Conservation (phyloP, 768 basidiomycete species). For the Psilocybe tampanensis region DNA sequence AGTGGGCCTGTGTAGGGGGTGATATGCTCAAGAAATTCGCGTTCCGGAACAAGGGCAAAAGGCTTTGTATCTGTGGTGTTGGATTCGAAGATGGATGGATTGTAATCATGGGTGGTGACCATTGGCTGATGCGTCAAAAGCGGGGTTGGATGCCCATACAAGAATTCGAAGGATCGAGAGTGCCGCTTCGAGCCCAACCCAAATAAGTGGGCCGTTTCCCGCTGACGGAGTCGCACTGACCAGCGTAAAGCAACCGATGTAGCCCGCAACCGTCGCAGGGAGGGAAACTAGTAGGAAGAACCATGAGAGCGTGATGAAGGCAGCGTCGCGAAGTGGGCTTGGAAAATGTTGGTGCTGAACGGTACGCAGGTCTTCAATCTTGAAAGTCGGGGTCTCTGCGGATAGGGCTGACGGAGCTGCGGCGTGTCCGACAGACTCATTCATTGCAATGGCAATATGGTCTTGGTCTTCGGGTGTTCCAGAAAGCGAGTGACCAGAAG, state of each 20-base stretch:
- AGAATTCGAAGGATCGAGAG: slow-evolving; percentile 12
- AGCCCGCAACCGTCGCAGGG: slow-evolving; percentile 6
- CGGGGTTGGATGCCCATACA: slow-evolving; percentile 15
- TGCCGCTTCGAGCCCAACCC: slow-evolving; percentile 12
- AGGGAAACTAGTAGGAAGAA: neutral
- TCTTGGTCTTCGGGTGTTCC: too few species aligned
- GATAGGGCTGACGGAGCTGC: too few species aligned
- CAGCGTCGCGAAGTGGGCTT: neutral
- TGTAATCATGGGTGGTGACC: neutral
- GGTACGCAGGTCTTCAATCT: neutral
- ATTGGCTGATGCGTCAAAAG: slow-evolving; percentile 2
- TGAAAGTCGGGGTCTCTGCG: neutral
- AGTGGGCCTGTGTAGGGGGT: neutral
- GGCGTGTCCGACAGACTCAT: too few species aligned
- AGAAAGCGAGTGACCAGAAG: too few species aligned
- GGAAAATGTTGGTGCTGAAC: neutral
- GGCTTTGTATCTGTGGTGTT: neutral
- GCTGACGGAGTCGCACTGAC: neutral
- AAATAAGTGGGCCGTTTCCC: slow-evolving; percentile 3
- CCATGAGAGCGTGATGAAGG: neutral
- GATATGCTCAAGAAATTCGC: neutral
- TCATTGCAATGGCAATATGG: too few species aligned
- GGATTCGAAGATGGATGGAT: neutral
- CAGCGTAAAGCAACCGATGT: slow-evolving; percentile 13
- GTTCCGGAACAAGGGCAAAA: neutral